Base-by-base conservation (phyloP, 73 alveolate genomes). In the Paramecium sexaurelia region DNA sequence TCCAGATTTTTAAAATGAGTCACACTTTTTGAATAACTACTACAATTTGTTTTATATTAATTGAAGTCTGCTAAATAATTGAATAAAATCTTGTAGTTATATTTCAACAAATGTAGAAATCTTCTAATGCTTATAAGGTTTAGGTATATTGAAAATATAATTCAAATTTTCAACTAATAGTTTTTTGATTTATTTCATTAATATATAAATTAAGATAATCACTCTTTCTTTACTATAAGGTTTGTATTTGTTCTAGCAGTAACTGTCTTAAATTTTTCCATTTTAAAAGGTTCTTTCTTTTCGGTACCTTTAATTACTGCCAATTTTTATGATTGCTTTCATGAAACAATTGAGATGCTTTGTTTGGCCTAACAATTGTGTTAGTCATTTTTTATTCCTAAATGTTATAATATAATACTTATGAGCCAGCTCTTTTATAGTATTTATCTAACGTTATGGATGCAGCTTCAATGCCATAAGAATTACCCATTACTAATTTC, bases 401-500 rank as follows among this genome's bases (percentile, higher is more conserved):
- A 5, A 37, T 75, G 37, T 5, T 13, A 7, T 5, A 17, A 37
- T 1, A 8, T 19, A 22, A 75, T 32, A 36, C 88, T 75, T 35
- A 17, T n/a, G 88, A 75, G 20, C 88, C 37, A 20, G 69, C 88
- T n/a, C 88, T 17, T 39, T 40, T 19, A 19, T 75, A 17, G 19
- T 75, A 75, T 39, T 39, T 40, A 10, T 75, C 88, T 19, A 75
- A 75, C 3, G 45, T 75, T 5, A 37, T 36, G 11, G 88, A 37
- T 36, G 67, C 94, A 24, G 95, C 97, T 5, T 73, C 95, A 11
- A 89, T 92, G 19, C 95, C 98, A 91, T 88, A 95, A 55, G 73
- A 91, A 85, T 93, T 92, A 10, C 95, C 92, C 71, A 95, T 75
- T 3, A 95, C 98, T 39, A 84, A 92, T 73, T 91, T 78, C 68